Conservation (phyloP, 345 rosid species). For the Orychophragmus violaceus region DNA sequence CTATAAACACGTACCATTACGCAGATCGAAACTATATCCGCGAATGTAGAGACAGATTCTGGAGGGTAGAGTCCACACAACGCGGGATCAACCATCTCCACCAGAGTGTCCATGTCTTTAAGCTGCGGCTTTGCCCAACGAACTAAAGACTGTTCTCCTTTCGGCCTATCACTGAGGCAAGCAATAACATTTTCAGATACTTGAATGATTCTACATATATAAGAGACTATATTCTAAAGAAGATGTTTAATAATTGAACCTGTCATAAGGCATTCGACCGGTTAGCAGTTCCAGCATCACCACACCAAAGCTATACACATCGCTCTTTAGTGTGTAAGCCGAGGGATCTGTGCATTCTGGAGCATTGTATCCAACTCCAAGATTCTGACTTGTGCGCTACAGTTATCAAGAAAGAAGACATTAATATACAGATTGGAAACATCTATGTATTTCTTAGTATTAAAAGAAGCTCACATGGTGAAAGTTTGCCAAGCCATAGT, state of each 20-base stretch:
- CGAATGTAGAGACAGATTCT: constrained; percentile 70
- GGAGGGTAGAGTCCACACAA: constrained; percentile 86
- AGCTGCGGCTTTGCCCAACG: constrained; percentile 79
- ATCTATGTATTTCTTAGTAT: background rate
- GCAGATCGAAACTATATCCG: constrained; percentile 69
- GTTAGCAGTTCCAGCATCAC: constrained; percentile 90
- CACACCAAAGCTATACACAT: constrained; percentile 86
- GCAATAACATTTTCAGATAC: constrained; percentile 1
- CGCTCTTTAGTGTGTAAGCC: constrained; percentile 79
- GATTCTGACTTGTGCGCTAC: constrained; percentile 84
- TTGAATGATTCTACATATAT: background rate
- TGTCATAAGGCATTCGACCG: constrained; percentile 76
- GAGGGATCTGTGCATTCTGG: constrained; percentile 80
- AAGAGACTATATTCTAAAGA: background rate
- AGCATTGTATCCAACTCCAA: constrained; percentile 87
- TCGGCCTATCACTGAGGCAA: constrained; percentile 47
- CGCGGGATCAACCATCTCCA: constrained; percentile 79
- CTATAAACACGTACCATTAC: constrained; percentile 51
- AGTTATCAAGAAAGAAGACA: background rate
- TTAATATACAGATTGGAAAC: background rate
- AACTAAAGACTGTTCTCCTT: constrained; percentile 67
- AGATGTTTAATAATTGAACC: constrained; percentile 32
- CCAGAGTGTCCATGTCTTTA: constrained; percentile 60
- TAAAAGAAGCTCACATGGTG: constrained; percentile 47
- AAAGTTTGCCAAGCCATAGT: constrained; percentile 74